A percentile compares a stretch with the other conserved stretches of the same genome.
Conservation (phyloP, 768 basidiomycete species). For the Vishniacozyma victoriae region DNA sequence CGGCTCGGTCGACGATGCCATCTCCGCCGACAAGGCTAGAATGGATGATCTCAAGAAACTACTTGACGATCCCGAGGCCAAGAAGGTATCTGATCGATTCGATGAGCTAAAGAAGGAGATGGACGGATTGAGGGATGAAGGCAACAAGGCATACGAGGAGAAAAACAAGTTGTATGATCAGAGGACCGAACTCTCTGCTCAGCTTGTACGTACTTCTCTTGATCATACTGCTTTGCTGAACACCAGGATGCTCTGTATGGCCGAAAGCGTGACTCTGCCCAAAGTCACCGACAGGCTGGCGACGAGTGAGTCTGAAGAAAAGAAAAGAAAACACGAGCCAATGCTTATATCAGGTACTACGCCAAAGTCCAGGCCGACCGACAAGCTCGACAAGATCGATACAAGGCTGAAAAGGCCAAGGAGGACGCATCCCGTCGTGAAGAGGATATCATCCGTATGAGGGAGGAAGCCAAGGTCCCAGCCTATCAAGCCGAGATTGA, state of each 20-base stretch:
- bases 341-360: conserved; percentile 42
- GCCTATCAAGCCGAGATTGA: conserved; percentile 91
- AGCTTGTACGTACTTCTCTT: conserved; percentile 34
- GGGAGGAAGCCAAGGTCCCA: conserved; percentile 83
- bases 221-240: neutral
- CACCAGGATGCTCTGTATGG: conserved; percentile 66
- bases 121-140: conserved; percentile 75
- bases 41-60: conserved; percentile 75
- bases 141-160: conserved; percentile 74
- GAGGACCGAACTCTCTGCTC: conserved; percentile 63
- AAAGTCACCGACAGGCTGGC: conserved; percentile 70
- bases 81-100: conserved; percentile 72
- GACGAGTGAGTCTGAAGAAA: conserved; percentile 55
- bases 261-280: conserved; percentile 68
- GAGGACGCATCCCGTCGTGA: conserved; percentile 67
- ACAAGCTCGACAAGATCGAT: conserved; percentile 78
- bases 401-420: conserved; percentile 71
- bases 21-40: conserved; percentile 67
- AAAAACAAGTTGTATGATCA: conserved; percentile 81
- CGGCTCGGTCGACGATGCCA: conserved; percentile 68
- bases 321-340: no score
- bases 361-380: conserved; percentile 47
- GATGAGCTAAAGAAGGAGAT: conserved; percentile 77
- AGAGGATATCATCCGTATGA: conserved; percentile 70
- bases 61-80: conserved; percentile 83